phyloP scores from a whole-genome alignment of 2,329 filamentous ascomycete genomes.

The Fusarium haematococcum region DNA sequence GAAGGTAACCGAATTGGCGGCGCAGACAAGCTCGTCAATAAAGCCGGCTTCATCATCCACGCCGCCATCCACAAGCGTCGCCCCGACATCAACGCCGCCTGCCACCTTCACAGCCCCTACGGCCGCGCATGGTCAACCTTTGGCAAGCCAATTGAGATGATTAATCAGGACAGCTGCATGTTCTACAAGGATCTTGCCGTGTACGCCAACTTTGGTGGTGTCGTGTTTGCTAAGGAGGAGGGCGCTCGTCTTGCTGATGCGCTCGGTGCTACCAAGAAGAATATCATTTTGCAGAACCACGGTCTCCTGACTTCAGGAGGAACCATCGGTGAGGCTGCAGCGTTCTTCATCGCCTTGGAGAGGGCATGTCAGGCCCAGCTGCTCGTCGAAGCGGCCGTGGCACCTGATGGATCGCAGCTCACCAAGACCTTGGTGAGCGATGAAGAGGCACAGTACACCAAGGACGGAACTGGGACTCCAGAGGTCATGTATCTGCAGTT shows the following conservation, averaged over 20 bases:
- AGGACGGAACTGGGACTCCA: constrained; percentile 37
- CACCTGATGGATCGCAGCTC: constrained; percentile 42
- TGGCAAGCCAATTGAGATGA: constrained; percentile 72
- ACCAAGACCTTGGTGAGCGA: constrained; percentile 54
- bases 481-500: constrained; percentile 44
- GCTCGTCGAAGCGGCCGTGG: constrained; percentile 69
- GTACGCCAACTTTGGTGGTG: constrained; percentile 65
- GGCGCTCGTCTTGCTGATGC: constrained; percentile 71
- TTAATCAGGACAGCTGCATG: constrained; percentile 74
- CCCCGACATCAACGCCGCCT: constrained; percentile 73
- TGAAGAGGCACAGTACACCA: constrained; percentile 54
- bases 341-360: constrained; percentile 75
- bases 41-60: constrained; percentile 77
- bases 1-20: constrained; percentile 71
- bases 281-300: constrained; percentile 75
- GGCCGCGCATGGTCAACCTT: constrained; percentile 76
- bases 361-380: constrained; percentile 76
- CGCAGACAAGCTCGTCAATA: constrained; percentile 70
- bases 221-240: constrained; percentile 70
- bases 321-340: constrained; percentile 79
- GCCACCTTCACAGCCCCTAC: constrained; percentile 72
- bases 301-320: constrained; percentile 74
- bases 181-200: constrained; percentile 73
- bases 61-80: constrained; percentile 72
- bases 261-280: constrained; percentile 67